Evolutionary conservation across 2,329 filamentous ascomycete species (phyloP).

Genomic region (Fusarium sp.): DNA sequence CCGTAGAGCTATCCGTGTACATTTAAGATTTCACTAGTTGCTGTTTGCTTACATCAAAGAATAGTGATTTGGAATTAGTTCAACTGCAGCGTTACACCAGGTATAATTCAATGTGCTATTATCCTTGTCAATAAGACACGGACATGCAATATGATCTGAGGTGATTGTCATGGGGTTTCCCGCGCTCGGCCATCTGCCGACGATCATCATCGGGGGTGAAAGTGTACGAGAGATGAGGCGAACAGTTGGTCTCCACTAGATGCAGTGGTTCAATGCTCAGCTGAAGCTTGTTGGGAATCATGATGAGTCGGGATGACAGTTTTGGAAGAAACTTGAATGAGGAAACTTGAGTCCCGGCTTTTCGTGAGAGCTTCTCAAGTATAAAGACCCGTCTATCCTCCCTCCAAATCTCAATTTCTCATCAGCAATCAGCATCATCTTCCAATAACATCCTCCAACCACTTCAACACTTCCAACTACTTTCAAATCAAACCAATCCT

Average conservation of each 20-base stretch:
- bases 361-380: not conserved
- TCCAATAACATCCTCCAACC: slow-evolving; percentile 12
- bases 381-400: slow-evolving; percentile 22
- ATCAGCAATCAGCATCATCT: slow-evolving; percentile 21
- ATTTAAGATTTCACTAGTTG: not conserved
- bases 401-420: slow-evolving; percentile 9
- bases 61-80: not conserved
- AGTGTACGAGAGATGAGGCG: not conserved
- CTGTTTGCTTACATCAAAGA: not conserved
- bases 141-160: slow-evolving; percentile 4
- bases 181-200: not conserved
- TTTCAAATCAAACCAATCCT: not conserved
- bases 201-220: not conserved
- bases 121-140: not conserved
- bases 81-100: not conserved
- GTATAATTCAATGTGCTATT: not conserved
- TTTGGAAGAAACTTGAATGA: not conserved
- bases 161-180: not conserved
- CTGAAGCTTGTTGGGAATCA: not conserved
- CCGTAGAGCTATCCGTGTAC: not conserved
- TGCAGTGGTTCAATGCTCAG: slow-evolving; percentile 7
- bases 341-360: not conserved
- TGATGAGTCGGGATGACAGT: not conserved
- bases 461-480: slow-evolving; percentile 1
- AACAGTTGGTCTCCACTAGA: not conserved